A percentile compares a stretch with the other conserved stretches of the same genome.
These are phyloP conservation scores for Aristolochia fimbriata DNA, from an alignment of 164 flowering plant species.

Conservation along the genomic window DNA sequence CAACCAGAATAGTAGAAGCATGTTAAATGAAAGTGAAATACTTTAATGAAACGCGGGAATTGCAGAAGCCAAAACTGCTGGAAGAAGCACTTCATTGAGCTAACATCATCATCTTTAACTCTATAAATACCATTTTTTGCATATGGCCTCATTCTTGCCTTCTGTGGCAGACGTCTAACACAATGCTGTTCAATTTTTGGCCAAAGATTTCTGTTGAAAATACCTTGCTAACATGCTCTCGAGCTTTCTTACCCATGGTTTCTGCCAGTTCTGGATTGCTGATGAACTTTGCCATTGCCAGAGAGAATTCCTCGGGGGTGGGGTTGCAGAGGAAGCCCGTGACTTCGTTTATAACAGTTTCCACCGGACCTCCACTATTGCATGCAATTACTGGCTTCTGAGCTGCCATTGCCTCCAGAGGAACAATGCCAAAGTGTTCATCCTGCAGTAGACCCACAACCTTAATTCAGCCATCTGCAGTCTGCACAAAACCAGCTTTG, in stretches of 20 bases:
- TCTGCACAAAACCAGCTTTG: neutral
- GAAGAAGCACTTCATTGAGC: too few species aligned
- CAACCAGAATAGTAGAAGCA: too few species aligned
- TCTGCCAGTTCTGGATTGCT: slow-evolving; percentile 44
- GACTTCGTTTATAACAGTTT: slow-evolving; percentile 56
- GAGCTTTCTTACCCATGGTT: slow-evolving; percentile 63
- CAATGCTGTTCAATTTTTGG: slow-evolving; percentile 43
- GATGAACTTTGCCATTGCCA: slow-evolving; percentile 65
- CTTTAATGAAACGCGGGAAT: too few species aligned
- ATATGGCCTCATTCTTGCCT: neutral
- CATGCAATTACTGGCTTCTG: slow-evolving; percentile 90
- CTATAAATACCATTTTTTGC: neutral
- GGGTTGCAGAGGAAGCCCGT: slow-evolving; percentile 88
- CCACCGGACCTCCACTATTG: slow-evolving; percentile 95
- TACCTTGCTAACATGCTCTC: slow-evolving; percentile 47
- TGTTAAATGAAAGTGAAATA: too few species aligned
- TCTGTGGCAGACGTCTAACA: slow-evolving; percentile 26
- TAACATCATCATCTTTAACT: too few species aligned
- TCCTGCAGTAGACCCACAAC: slow-evolving; percentile 35
- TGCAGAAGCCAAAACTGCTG: too few species aligned
- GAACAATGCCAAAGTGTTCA: slow-evolving; percentile 95
- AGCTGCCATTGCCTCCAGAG: slow-evolving; percentile 97
- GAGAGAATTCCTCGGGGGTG: slow-evolving; percentile 48
- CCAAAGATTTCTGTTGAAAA: slow-evolving; percentile 79
- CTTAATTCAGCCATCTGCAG: too few species aligned